phyloP scores from a whole-genome alignment of 768 basidiomycete genomes.

The Sutorius australiensis region DNA sequence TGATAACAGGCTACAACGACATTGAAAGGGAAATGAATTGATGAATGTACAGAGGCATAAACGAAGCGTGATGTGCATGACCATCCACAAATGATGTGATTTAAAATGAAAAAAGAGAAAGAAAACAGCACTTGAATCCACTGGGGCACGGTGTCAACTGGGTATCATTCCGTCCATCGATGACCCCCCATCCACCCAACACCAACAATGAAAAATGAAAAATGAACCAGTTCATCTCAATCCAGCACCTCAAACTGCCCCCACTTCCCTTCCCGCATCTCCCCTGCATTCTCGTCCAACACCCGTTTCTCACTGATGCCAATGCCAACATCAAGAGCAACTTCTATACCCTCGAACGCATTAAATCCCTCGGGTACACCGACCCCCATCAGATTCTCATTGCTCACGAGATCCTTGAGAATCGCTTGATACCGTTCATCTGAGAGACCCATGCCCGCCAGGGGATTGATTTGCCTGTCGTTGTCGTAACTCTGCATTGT shows the following conservation, averaged over 20 bases:
- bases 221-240: constrained; percentile 24
- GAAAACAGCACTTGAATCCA: not conserved
- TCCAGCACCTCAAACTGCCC: constrained; percentile 61
- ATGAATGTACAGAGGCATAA: not conserved
- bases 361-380: constrained; percentile 29
- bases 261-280: constrained; percentile 46
- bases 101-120: not conserved
- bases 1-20: constrained; percentile 7
- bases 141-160: not conserved
- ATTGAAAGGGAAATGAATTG: not conserved
- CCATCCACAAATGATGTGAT: constrained; percentile 7
- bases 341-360: constrained; percentile 16
- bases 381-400: constrained; percentile 52
- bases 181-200: not conserved
- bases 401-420: constrained; percentile 66
- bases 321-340: constrained; percentile 20
- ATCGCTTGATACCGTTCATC: constrained; percentile 86
- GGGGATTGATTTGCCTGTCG: constrained; percentile 69
- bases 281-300: constrained; percentile 37
- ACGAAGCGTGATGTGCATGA: not conserved
- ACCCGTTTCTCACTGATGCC: constrained; percentile 34
- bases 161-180: not conserved
- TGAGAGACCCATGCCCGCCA: constrained; percentile 82
- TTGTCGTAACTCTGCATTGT: constrained; percentile 31
- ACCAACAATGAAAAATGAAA: not conserved